Evolutionary conservation across 2,329 filamentous ascomycete genomes (phyloP).

Genomic region (Mariannaea sp.): DNA sequence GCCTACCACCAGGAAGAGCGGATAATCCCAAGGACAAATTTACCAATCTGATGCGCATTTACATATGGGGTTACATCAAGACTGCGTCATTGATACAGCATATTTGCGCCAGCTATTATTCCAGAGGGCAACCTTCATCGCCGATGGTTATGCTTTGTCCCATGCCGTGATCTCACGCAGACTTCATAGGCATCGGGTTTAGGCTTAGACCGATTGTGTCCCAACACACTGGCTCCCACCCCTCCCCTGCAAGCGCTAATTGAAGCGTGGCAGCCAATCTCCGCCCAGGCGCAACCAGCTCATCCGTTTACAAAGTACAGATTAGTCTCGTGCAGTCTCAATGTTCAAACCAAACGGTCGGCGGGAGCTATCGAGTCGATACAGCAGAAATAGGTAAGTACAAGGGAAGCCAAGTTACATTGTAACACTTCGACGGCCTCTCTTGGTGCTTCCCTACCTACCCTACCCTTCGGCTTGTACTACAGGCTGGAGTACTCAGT

Average conservation of each 20-base stretch:
- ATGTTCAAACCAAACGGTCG: slow-evolving; percentile 15
- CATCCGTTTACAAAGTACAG: not conserved
- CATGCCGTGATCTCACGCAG: slow-evolving; percentile 18
- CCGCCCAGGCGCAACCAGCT: slow-evolving; percentile 24
- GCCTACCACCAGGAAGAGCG: too few species aligned
- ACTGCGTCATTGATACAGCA: not conserved
- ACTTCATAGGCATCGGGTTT: slow-evolving; percentile 12
- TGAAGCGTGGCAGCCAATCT: slow-evolving; percentile 30
- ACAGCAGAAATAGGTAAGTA: slow-evolving; percentile 4
- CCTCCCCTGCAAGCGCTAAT: slow-evolving; percentile 28
- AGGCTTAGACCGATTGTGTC: too few species aligned
- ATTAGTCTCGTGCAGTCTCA: slow-evolving; percentile 30
- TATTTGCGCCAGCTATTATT: slow-evolving; percentile 1
- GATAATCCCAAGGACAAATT: too few species aligned
- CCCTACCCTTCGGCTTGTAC: too few species aligned
- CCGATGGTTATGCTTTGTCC: slow-evolving; percentile 19
- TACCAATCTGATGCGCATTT: too few species aligned
- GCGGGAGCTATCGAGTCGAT: slow-evolving; percentile 15
- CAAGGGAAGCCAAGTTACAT: too few species aligned
- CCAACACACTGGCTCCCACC: slow-evolving; percentile 25
- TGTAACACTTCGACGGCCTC: too few species aligned
- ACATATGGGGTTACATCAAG: too few species aligned
- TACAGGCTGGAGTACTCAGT: too few species aligned
- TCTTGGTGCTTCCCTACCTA: too few species aligned
- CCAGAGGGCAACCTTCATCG: not conserved